A percentile compares a stretch with the other conserved stretches of the same genome.
Evolutionary conservation across 352 stramenopile genomes (phyloP).

Genomic region (Pythium rishiriense): DNA sequence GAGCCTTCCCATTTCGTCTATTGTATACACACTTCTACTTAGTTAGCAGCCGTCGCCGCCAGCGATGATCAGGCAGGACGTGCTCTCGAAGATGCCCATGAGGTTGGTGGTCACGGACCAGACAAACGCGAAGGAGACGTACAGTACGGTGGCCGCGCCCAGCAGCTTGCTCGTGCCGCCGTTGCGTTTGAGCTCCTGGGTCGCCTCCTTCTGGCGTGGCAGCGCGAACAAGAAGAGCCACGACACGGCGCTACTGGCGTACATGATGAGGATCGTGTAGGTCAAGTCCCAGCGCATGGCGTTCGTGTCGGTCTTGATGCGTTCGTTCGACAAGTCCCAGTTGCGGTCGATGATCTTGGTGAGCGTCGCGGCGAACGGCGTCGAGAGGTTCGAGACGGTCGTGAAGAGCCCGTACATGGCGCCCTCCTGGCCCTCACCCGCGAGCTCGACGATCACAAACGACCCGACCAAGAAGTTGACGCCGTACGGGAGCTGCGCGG

Average conservation of each 20-base stretch:
- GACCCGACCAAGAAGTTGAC: constrained; percentile 32
- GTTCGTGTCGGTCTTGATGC: constrained; percentile 33
- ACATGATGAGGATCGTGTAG: constrained; percentile 38
- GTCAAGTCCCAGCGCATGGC: constrained; percentile 38
- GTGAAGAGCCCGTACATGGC: constrained; percentile 45
- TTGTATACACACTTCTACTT: background rate
- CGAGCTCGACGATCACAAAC: constrained; percentile 36
- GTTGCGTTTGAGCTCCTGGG: constrained; percentile 32
- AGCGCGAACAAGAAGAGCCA: constrained; percentile 33
- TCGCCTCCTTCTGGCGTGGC: constrained; percentile 35
- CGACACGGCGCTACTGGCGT: constrained; percentile 25
- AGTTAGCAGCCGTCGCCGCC: constrained; percentile 39
- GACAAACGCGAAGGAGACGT: constrained; percentile 31
- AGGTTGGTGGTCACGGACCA: constrained; percentile 39
- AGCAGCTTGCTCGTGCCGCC: constrained; percentile 30
- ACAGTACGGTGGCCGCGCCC: constrained; percentile 28
- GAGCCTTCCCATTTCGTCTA: background rate
- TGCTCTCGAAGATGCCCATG: constrained; percentile 41
- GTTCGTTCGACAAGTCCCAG: constrained; percentile 36
- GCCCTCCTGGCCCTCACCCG: constrained; percentile 39
- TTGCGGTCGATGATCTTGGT: constrained; percentile 29
- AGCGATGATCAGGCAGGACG: constrained; percentile 36
- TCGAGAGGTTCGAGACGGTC: constrained; percentile 37
- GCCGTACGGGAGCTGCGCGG: constrained; percentile 31
- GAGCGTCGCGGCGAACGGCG: constrained; percentile 37